These are phyloP conservation scores for Dimargaris xerosporica DNA, from an alignment of 192 early-diverging fungal species.

Conservation along the genomic window DNA sequence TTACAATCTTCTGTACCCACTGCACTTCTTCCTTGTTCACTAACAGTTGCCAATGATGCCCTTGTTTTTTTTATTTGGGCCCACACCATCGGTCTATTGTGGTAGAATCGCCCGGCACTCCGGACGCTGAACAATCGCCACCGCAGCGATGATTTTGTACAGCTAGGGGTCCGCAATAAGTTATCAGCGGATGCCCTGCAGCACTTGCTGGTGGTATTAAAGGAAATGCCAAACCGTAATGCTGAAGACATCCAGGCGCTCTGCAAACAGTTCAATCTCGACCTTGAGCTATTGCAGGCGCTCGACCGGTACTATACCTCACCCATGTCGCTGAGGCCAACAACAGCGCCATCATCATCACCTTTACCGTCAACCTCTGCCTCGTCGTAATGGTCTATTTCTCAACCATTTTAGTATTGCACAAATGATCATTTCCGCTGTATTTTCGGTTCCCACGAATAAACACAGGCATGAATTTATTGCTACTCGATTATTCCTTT, in stretches of 20 bases:
- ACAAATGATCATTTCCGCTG: not conserved
- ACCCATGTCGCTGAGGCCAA: not conserved
- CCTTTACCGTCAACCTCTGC: not conserved
- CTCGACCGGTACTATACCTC: not conserved
- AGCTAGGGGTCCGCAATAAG: not conserved
- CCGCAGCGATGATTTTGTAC: not conserved
- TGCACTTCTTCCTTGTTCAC: too few relatives aligned
- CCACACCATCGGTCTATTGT: too few relatives aligned
- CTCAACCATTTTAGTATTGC: not conserved
- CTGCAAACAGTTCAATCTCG: conserved; percentile 2
- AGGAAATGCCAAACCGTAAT: not conserved
- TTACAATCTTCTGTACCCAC: too few relatives aligned
- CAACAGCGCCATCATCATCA: not conserved
- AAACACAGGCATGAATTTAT: not conserved
- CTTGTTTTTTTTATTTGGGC: too few relatives aligned
- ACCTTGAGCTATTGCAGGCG: not conserved
- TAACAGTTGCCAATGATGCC: too few relatives aligned
- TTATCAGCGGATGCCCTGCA: not conserved
- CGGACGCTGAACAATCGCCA: not conserved
- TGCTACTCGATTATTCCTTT: not conserved
- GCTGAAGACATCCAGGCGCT: not conserved
- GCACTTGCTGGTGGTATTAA: not conserved
- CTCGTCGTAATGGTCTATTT: not conserved
- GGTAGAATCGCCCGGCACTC: too few relatives aligned
- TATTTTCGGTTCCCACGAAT: not conserved